A percentile compares a stretch with the other conserved stretches of the same genome.
Conservation (phyloP, 495 filamentous ascomycete species). For the Aspergillus funiculosus region DNA sequence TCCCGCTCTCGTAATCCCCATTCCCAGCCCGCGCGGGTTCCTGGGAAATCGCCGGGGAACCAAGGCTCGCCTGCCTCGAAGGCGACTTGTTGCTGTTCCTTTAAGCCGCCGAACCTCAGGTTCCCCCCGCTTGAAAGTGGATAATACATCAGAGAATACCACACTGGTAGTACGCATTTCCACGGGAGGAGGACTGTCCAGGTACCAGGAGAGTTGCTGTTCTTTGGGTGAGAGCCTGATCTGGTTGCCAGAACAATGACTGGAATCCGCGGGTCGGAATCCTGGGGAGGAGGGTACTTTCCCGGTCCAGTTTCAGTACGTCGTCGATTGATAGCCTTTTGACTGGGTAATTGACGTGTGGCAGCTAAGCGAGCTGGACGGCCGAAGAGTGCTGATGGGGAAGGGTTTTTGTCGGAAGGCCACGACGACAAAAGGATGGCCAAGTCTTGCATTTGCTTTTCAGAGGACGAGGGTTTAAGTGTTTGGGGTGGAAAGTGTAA, state of each 20-base stretch:
- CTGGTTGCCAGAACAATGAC: conserved; percentile 63
- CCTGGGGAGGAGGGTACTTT: conserved; percentile 48
- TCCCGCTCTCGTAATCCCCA: conserved; percentile 67
- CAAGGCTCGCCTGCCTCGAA: conserved; percentile 76
- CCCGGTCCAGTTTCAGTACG: conserved; percentile 64
- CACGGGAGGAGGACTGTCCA: conserved; percentile 90
- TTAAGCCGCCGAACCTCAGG: conserved; percentile 74
- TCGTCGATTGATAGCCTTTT: conserved; percentile 82
- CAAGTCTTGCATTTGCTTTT: conserved; percentile 44
- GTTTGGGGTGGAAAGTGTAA: conserved; percentile 59
- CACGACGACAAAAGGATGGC: conserved; percentile 58
- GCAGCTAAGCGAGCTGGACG: conserved; percentile 56
- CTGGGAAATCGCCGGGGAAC: conserved; percentile 88
- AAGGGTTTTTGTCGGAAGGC: conserved; percentile 57
- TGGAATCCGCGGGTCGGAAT: conserved; percentile 76
- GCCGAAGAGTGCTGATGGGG: conserved; percentile 59
- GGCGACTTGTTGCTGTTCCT: conserved; percentile 70
- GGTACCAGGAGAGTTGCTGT: conserved; percentile 51
- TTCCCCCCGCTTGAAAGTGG: conserved; percentile 75
- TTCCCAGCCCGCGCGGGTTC: conserved; percentile 68
- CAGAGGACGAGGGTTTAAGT: conserved; percentile 28
- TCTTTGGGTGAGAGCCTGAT: conserved; percentile 28
- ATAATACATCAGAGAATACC: conserved; percentile 83
- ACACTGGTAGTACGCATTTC: conserved; percentile 82
- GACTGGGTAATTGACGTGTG: conserved; percentile 63